Base-by-base conservation (phyloP, 768 basidiomycete genomes). In the Candolleomyces aberdarensis region DNA sequence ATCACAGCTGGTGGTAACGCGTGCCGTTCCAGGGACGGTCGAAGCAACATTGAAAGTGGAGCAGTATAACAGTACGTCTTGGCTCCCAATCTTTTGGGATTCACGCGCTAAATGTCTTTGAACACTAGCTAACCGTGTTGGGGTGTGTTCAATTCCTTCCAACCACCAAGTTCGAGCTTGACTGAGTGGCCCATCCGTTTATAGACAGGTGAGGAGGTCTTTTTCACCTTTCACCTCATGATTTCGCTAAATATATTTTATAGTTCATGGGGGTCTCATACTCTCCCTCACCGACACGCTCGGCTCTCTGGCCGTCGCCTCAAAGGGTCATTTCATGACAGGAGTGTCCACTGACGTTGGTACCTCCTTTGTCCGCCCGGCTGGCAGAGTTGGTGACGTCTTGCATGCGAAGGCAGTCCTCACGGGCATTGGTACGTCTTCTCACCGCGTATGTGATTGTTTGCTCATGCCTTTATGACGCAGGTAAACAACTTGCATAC, bases 261-360 rank as follows among this genome's bases (percentile, higher is more conserved):
- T 78, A 71, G 88, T 88, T 22, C 92, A 94, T 65, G 92, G 92
- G 17, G 92, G 92, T 20, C 80, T 94, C 41, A 83, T 94, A 64
- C 71, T 91, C 68, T 91, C 92, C 9, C 75, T 94, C 32, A 93
- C 92, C 5, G 92, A 94, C 71, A 92, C 91, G 14, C 72, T 94
- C 17, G 92, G 92, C 3, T 93, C 92, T 0, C 82, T 94, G 17
- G 91, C 88, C n/a, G 84, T 94, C 26, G 89, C 91, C 1, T 83
- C 86, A 14, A 87, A 86, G 63, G 92, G 92, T 3, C 87, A 92
- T 9, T 94, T 76, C 67, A 92, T 92, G 91, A 94, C 92, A 0
- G 91, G 92, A 15, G 91, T 94, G 10, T 92, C 90, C 2, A 91
- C 91, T 3, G 92, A 94, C 69, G 85, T 94, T 63, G 86, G 80